phyloP scores from a whole-genome alignment of 306 rosid genomes.

The Castanea mollissima region DNA sequence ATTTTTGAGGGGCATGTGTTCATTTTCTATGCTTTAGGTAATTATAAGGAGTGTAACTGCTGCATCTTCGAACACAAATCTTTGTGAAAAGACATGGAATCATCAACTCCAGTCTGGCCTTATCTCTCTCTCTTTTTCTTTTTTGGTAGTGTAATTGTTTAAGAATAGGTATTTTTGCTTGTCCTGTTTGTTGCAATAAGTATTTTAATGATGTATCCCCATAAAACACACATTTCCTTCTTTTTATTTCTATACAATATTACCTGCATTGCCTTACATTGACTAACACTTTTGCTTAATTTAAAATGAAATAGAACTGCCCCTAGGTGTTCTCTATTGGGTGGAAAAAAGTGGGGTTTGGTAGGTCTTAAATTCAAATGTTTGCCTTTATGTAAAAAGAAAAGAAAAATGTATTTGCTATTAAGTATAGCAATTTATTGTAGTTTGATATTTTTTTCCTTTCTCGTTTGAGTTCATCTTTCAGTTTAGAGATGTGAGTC shows the following conservation, averaged over 20 bases:
- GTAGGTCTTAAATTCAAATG: slow-evolving; percentile 9
- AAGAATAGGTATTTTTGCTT: slow-evolving; percentile 5
- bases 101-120: background rate
- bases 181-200: slow-evolving; percentile 15
- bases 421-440: background rate
- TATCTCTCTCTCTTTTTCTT: background rate
- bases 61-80: background rate
- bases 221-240: background rate
- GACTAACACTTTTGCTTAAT: slow-evolving; percentile 5
- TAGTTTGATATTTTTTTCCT: background rate
- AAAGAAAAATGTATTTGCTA: background rate
- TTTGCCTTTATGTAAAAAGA: background rate
- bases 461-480: slow-evolving; percentile 26
- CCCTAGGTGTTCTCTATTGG: slow-evolving; percentile 8
- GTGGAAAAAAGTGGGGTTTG: background rate
- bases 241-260: slow-evolving; percentile 1
- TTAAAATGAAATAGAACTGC: slow-evolving; percentile 11
- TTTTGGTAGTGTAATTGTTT: background rate
- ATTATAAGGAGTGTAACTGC: background rate
- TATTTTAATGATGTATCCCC: slow-evolving; percentile 6
- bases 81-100: background rate
- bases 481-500: slow-evolving; percentile 44
- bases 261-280: slow-evolving; percentile 12
- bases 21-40: background rate
- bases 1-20: background rate